Conservation (phyloP, 495 filamentous ascomycete genomes). For the Pyrenula massariospora region DNA sequence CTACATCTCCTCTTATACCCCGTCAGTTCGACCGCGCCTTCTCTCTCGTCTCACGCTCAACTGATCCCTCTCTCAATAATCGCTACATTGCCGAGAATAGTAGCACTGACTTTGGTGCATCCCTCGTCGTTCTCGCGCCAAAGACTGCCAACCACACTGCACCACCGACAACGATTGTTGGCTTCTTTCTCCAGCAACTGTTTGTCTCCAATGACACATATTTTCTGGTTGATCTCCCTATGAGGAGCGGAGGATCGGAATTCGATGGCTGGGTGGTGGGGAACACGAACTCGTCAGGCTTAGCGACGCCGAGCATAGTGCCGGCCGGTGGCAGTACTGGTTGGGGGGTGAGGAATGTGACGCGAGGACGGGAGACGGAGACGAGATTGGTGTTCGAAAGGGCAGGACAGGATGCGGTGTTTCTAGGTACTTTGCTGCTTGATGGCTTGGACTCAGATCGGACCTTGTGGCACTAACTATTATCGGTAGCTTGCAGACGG, state of each 20-base stretch:
- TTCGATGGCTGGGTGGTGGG: background rate
- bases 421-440: no score
- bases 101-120: background rate
- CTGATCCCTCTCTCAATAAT: background rate
- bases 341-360: no score
- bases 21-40: no score
- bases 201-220: background rate
- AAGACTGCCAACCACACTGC: background rate
- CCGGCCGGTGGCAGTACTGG: background rate
- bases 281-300: background rate
- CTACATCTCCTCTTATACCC: no score
- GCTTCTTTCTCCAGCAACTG: background rate
- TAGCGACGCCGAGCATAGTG: background rate
- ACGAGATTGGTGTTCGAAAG: no score
- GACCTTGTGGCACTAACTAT: no score
- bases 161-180: background rate
- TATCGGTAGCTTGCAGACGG: no score
- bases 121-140: background rate
- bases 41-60: background rate
- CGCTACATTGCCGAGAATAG: background rate
- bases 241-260: background rate
- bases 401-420: no score
- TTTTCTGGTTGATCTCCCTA: background rate
- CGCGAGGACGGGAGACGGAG: no score
- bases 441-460: no score